Percentiles rank a stretch among this genome's conserved stretches.
Conservation (phyloP, 2,329 filamentous ascomycete species). For the Sporothrix mexicana region DNA sequence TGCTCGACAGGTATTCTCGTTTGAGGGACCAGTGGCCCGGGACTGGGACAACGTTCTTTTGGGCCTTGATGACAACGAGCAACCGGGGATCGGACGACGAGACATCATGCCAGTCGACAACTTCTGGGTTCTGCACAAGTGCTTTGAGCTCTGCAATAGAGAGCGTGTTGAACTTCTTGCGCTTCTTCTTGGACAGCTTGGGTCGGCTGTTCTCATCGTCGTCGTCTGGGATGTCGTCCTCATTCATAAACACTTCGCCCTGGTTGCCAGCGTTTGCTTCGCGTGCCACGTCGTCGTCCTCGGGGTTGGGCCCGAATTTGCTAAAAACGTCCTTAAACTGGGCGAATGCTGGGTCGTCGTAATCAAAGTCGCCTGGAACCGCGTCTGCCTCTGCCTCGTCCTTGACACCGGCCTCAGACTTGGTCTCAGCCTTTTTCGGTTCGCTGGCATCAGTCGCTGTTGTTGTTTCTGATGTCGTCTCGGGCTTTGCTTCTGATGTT, state of each 20-base stretch:
- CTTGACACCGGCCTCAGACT: conserved; percentile 37
- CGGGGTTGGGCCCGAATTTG: conserved; percentile 72
- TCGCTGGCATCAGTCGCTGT: background rate
- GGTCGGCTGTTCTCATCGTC: conserved; percentile 61
- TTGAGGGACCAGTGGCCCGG: conserved; percentile 95
- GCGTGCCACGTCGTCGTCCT: conserved; percentile 67
- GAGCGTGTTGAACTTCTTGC: conserved; percentile 87
- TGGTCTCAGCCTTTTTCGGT: conserved; percentile 38
- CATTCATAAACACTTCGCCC: conserved; percentile 81
- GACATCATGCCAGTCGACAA: conserved; percentile 97
- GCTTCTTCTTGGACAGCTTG: conserved; percentile 91
- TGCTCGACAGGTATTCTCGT: conserved; percentile 95
- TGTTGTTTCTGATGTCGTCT: background rate
- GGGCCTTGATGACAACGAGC: conserved; percentile 91
- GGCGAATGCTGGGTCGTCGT: conserved; percentile 78
- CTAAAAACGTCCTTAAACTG: conserved; percentile 83
- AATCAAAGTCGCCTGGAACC: conserved; percentile 52
- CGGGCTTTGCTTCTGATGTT: background rate
- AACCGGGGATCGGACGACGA: conserved; percentile 87
- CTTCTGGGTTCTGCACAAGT: conserved; percentile 85
- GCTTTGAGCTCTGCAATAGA: conserved; percentile 94
- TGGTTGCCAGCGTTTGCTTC: conserved; percentile 75
- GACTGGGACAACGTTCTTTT: conserved; percentile 94
- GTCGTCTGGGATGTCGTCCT: conserved; percentile 85
- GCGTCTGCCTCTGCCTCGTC: conserved; percentile 48